phyloP scores from a whole-genome alignment of 2,329 filamentous ascomycete species.

The Aspergillus clavatus region DNA sequence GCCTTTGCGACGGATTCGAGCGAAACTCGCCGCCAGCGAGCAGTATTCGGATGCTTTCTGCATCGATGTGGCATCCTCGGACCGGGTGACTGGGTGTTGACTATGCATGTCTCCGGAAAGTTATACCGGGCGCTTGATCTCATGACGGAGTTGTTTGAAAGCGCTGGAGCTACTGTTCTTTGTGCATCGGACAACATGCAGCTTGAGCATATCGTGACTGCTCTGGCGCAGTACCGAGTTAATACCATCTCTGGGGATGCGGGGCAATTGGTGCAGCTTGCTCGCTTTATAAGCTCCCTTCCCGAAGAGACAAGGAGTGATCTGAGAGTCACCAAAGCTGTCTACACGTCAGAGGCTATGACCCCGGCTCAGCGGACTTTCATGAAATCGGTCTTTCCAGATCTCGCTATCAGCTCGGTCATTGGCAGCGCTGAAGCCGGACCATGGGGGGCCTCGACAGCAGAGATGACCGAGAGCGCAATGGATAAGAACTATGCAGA shows the following conservation, averaged over 20 bases:
- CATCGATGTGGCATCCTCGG: slow-evolving; percentile 26
- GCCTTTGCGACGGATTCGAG: slow-evolving; percentile 39
- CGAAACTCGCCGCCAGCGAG: slow-evolving; percentile 43
- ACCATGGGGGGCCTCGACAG: slow-evolving; percentile 33
- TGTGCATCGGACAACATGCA: slow-evolving; percentile 32
- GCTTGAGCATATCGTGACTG: slow-evolving; percentile 18
- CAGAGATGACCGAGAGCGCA: slow-evolving; percentile 22
- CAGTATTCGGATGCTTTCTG: slow-evolving; percentile 31
- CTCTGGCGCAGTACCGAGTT: slow-evolving; percentile 29
- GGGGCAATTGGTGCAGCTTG: slow-evolving; percentile 37
- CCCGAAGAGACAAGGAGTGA: slow-evolving; percentile 6
- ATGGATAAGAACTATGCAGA: slow-evolving; percentile 19
- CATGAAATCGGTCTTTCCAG: slow-evolving; percentile 15
- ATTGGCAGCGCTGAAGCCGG: slow-evolving; percentile 44
- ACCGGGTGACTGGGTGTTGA: slow-evolving; percentile 38
- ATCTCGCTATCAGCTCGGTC: slow-evolving; percentile 34
- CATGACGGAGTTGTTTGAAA: slow-evolving; percentile 38
- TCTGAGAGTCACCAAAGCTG: slow-evolving; percentile 37
- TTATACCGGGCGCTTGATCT: slow-evolving; percentile 44
- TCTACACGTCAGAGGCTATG: slow-evolving; percentile 45
- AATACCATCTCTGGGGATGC: slow-evolving; percentile 40
- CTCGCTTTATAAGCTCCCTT: slow-evolving; percentile 34
- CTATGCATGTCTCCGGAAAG: slow-evolving; percentile 32
- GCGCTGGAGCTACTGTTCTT: slow-evolving; percentile 39
- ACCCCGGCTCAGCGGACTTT: slow-evolving; percentile 29